A percentile compares a stretch with the other conserved stretches of the same genome.
Evolutionary conservation across 2,329 filamentous ascomycete genomes (phyloP).

Genomic region (Fusarium oxysporum): DNA sequence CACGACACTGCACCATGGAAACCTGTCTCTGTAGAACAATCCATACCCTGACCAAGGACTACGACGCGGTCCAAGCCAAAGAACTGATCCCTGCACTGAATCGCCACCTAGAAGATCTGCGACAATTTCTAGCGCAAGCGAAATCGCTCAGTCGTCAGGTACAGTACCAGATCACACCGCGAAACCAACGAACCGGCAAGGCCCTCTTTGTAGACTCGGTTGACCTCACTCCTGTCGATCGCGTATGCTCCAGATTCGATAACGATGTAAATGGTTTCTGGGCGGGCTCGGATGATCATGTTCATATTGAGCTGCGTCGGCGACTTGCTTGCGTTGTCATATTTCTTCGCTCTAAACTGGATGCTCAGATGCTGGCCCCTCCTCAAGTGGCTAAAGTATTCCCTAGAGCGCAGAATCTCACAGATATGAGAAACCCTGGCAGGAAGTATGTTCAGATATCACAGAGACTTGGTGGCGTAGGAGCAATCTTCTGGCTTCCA

Average conservation of each 20-base stretch:
- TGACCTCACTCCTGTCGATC: constrained; percentile 28
- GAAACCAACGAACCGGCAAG: constrained; percentile 45
- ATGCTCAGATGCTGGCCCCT: constrained; percentile 22
- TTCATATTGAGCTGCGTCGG: constrained; percentile 43
- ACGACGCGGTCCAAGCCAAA: not conserved
- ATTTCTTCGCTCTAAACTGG: constrained; percentile 43
- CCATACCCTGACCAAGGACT: not conserved
- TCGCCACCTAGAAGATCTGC: constrained; percentile 37
- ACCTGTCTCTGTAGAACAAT: not conserved
- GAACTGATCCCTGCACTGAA: constrained; percentile 21
- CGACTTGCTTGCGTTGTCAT: constrained; percentile 44
- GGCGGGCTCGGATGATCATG: constrained; percentile 14
- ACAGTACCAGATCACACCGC: constrained; percentile 44
- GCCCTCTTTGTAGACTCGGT: constrained; percentile 34
- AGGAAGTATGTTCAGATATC: constrained; percentile 50
- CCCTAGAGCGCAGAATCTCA: constrained; percentile 14
- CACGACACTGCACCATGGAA: no score
- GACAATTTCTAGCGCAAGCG: constrained; percentile 40
- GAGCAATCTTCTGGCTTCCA: constrained; percentile 47
- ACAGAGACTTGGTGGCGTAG: constrained; percentile 43
- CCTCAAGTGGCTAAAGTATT: constrained; percentile 32
- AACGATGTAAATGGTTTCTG: constrained; percentile 41
- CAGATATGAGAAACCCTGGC: constrained; percentile 45
- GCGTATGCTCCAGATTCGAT: constrained; percentile 17
- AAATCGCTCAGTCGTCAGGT: constrained; percentile 41